Conservation (phyloP, 1,139 yeast species). For the Pichia norvegensis region DNA sequence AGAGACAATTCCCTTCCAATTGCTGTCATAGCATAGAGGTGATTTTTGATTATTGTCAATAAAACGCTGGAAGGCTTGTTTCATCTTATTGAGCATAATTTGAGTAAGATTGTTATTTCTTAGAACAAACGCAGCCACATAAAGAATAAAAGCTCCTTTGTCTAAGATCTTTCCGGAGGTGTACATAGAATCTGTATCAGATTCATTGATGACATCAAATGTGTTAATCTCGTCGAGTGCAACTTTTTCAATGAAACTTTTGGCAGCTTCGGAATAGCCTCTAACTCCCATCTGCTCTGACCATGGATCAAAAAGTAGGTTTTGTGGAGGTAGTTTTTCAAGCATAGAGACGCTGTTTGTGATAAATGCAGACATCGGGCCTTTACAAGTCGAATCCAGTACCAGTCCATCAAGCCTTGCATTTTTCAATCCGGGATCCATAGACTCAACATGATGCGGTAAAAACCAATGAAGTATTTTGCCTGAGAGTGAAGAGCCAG, state of each 20-base stretch:
- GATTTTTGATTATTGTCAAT: constrained; percentile 48
- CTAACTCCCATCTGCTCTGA: constrained; percentile 30
- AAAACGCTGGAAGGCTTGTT: constrained; percentile 53
- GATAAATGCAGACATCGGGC: constrained; percentile 52
- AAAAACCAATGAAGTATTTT: constrained; percentile 41
- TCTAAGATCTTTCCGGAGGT: constrained; percentile 68
- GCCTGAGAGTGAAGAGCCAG: constrained; percentile 30
- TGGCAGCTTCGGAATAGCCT: constrained; percentile 35
- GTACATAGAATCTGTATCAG: constrained; percentile 68
- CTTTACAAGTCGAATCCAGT: constrained; percentile 63
- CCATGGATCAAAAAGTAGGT: constrained; percentile 54
- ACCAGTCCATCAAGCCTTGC: constrained; percentile 30
- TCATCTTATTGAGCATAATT: constrained; percentile 43
- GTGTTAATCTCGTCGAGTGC: constrained; percentile 46
- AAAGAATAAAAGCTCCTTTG: constrained; percentile 66
- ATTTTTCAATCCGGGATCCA: constrained; percentile 24
- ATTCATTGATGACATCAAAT: constrained; percentile 46
- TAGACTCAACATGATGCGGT: constrained; percentile 59
- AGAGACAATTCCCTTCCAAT: constrained; percentile 71
- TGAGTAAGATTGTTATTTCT: constrained; percentile 41
- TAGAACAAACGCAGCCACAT: constrained; percentile 51
- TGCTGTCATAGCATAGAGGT: constrained; percentile 57
- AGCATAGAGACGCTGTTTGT: constrained; percentile 43
- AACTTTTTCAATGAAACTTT: constrained; percentile 37
- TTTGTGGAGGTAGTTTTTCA: constrained; percentile 41